These are phyloP conservation scores for Trametes cubensis DNA, from an alignment of 768 basidiomycete genomes.

Conservation along the genomic window DNA sequence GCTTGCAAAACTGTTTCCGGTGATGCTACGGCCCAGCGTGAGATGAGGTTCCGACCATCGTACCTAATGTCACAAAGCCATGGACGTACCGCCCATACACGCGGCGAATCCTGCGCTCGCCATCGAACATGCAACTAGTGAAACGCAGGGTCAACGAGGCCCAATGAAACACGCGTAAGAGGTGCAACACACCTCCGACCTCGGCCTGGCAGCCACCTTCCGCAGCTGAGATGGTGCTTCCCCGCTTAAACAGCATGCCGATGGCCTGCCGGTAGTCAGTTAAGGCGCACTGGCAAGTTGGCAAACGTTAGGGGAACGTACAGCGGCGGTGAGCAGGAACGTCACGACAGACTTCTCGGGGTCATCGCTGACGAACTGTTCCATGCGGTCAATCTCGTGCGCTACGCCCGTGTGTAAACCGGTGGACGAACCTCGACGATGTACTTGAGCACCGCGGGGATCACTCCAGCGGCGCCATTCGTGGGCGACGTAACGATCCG, in stretches of 20 bases:
- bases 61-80: not conserved
- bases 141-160: not conserved
- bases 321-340: constrained; percentile 87
- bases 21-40: constrained; percentile 48
- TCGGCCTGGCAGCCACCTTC: constrained; percentile 96
- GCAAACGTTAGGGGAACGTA: constrained; percentile 40
- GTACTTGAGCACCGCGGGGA: constrained; percentile 90
- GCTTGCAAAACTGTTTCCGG: constrained; percentile 77
- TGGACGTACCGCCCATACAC: constrained; percentile 78
- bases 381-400: not conserved
- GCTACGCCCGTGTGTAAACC: not conserved
- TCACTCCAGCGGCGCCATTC: constrained; percentile 92
- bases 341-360: constrained; percentile 86
- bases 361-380: constrained; percentile 86
- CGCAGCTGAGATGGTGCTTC: constrained; percentile 95
- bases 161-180: not conserved
- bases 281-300: not conserved
- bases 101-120: constrained; percentile 92
- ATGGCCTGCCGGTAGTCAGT: constrained; percentile 55
- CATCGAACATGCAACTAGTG: constrained; percentile 90
- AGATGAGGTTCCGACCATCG: constrained; percentile 1
- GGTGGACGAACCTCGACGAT: constrained; percentile 64
- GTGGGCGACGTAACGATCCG: constrained; percentile 95
- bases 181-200: constrained; percentile 71
- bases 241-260: constrained; percentile 96